Percentiles rank a stretch among this genome's conserved stretches.
These are phyloP conservation scores for Laburnicola sp. DNA, from an alignment of 2,329 filamentous ascomycete species.

Conservation along the genomic window DNA sequence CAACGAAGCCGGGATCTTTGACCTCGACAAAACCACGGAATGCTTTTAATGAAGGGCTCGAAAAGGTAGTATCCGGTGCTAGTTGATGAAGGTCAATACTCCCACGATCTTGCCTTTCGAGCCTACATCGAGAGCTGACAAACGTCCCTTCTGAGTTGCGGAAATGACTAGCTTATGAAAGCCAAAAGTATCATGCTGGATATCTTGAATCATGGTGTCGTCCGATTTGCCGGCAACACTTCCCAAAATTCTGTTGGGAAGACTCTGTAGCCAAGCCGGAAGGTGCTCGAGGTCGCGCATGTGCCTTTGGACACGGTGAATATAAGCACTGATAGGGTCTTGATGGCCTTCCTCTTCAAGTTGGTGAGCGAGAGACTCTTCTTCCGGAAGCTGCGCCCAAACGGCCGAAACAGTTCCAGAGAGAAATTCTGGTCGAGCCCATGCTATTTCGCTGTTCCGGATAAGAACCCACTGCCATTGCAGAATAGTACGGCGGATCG, in stretches of 20 bases:
- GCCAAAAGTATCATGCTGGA: slow-evolving; percentile 76
- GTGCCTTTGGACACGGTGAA: slow-evolving; percentile 84
- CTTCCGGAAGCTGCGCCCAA: slow-evolving; percentile 76
- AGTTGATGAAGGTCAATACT: slow-evolving; percentile 66
- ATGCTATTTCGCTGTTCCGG: slow-evolving; percentile 77
- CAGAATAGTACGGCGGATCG: slow-evolving; percentile 70
- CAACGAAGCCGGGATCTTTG: slow-evolving; percentile 26
- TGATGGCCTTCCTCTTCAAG: slow-evolving; percentile 85
- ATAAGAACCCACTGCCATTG: slow-evolving; percentile 79
- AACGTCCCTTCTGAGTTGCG: slow-evolving; percentile 74
- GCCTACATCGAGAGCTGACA: slow-evolving; percentile 79
- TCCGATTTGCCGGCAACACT: slow-evolving; percentile 60
- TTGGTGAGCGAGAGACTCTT: slow-evolving; percentile 74
- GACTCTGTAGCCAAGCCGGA: slow-evolving; percentile 69
- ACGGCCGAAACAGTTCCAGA: slow-evolving; percentile 77
- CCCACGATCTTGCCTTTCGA: slow-evolving; percentile 74
- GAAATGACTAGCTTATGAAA: slow-evolving; percentile 84
- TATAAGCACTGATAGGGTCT: slow-evolving; percentile 77
- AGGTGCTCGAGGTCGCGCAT: slow-evolving; percentile 75
- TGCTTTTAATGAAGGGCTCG: slow-evolving; percentile 56
- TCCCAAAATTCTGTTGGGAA: slow-evolving; percentile 70
- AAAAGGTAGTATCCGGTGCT: slow-evolving; percentile 60
- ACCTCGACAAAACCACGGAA: slow-evolving; percentile 41
- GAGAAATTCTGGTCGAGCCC: slow-evolving; percentile 81
- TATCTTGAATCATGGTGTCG: slow-evolving; percentile 55